phyloP scores from a whole-genome alignment of 352 stramenopile species.

The Phytophthora citrophthora region DNA sequence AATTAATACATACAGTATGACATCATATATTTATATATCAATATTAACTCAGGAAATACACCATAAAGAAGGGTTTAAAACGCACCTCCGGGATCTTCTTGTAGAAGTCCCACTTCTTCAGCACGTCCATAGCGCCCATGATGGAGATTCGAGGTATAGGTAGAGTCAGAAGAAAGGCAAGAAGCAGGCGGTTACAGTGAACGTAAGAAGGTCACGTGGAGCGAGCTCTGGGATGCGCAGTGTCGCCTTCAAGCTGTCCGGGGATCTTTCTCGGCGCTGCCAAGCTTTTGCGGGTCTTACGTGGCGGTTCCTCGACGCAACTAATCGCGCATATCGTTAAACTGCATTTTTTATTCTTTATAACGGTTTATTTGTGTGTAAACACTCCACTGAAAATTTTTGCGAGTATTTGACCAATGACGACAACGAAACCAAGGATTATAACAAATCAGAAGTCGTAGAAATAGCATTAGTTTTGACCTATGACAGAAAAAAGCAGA shows the following conservation, averaged over 20 bases:
- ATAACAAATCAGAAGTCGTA: too few relatives aligned
- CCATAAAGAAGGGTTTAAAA: neutral
- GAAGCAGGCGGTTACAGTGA: slow-evolving; percentile 4
- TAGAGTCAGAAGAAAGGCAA: slow-evolving; percentile 6
- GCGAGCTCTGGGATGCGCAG: neutral
- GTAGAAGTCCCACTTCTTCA: slow-evolving; percentile 94
- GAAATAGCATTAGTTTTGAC: too few relatives aligned
- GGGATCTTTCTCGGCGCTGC: slow-evolving; percentile 19
- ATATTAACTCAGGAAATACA: neutral
- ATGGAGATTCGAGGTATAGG: neutral
- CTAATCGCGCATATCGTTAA: too few relatives aligned
- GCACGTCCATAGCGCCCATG: slow-evolving; percentile 88
- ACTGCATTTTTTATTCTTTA: too few relatives aligned
- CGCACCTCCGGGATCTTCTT: slow-evolving; percentile 91
- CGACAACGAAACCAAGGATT: too few relatives aligned
- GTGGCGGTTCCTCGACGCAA: slow-evolving; percentile 9
- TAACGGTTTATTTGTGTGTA: too few relatives aligned
- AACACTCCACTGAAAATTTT: too few relatives aligned
- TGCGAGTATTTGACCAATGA: too few relatives aligned
- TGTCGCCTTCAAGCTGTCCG: slow-evolving; percentile 14
- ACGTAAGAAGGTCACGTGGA: neutral
- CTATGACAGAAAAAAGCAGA: too few relatives aligned
- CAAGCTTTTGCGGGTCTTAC: slow-evolving; percentile 23
- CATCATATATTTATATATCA: slow-evolving; percentile 2
- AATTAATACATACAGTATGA: slow-evolving; percentile 4